These are phyloP conservation scores for Aspergillus glaucus DNA, from an alignment of 2,329 filamentous ascomycete species.

Conservation along the genomic window DNA sequence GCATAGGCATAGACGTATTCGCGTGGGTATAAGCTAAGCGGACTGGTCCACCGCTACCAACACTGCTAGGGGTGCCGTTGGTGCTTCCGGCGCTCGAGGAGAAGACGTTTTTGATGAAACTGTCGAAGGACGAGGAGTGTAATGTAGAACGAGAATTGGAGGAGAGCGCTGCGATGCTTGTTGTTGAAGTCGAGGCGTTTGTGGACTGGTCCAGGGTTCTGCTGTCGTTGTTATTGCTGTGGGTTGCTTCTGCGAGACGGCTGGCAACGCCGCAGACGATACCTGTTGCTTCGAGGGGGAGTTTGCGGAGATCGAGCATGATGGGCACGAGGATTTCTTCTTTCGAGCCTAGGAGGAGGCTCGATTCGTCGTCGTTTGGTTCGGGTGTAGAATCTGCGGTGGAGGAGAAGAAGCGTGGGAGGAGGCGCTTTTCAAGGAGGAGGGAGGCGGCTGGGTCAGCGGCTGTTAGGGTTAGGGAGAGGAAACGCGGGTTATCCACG, in stretches of 20 bases:
- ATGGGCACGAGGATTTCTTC: constrained; percentile 71
- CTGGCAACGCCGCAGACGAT: constrained; percentile 94
- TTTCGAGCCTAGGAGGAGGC: constrained; percentile 69
- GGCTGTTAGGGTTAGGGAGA: constrained; percentile 42
- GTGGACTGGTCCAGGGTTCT: background rate
- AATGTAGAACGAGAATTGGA: constrained; percentile 11
- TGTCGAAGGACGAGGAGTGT: constrained; percentile 11
- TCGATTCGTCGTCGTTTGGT: constrained; percentile 44
- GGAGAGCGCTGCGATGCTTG: constrained; percentile 11
- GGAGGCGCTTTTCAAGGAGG: constrained; percentile 39
- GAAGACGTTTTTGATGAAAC: constrained; percentile 6
- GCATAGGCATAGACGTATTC: constrained; percentile 12
- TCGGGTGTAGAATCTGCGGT: constrained; percentile 40
- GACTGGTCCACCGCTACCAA: constrained; percentile 1
- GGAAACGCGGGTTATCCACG: constrained; percentile 41
- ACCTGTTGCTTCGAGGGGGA: constrained; percentile 83
- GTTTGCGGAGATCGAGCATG: constrained; percentile 71
- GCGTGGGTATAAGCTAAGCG: constrained; percentile 6
- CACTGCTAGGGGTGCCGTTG: constrained; percentile 2
- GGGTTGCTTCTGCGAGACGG: constrained; percentile 67
- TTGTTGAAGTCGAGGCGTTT: background rate
- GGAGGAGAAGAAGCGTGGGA: constrained; percentile 54
- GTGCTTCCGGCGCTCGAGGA: constrained; percentile 7
- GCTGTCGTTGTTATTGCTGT: constrained; percentile 35
- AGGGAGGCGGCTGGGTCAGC: constrained; percentile 42